phyloP scores from a whole-genome alignment of 306 rosid genomes.

The Pyrus pyrifolia region DNA sequence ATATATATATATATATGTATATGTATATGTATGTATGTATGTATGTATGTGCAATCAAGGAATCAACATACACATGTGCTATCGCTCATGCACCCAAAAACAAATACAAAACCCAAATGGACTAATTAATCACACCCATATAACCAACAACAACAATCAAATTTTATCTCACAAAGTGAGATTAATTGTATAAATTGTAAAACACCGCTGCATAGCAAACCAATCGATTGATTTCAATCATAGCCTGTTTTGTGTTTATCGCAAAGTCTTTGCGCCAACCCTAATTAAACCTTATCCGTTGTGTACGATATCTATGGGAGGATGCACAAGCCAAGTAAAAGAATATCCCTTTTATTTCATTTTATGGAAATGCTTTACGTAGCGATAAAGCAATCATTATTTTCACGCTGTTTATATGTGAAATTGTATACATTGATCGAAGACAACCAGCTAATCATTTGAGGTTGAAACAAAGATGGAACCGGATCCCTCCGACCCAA shows the following conservation, averaged over 20 bases:
- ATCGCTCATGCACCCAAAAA: background rate
- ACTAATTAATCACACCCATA: background rate
- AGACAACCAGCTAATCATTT: background rate
- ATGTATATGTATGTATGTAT: background rate
- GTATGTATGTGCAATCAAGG: background rate
- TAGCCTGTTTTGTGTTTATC: too few species aligned
- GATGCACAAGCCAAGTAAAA: constrained; percentile 13
- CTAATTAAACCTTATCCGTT: background rate
- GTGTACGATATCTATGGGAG: background rate
- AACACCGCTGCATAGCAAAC: too few species aligned
- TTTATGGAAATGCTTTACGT: background rate
- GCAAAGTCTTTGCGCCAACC: too few species aligned
- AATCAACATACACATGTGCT: background rate
- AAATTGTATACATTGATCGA: background rate
- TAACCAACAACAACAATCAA: too few species aligned
- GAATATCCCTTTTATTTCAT: constrained; percentile 18
- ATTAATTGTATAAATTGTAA: too few species aligned
- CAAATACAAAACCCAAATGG: background rate
- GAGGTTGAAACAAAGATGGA: background rate
- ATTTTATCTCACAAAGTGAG: too few species aligned
- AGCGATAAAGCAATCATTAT: constrained; percentile 18
- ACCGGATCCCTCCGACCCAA: too few species aligned
- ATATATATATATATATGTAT: too few species aligned
- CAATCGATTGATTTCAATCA: too few species aligned
- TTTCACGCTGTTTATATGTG: background rate